A percentile compares a stretch with the other conserved stretches of the same genome.
Evolutionary conservation across 176 grass and related monocot species (phyloP).

Genomic region (Triticum urartu): DNA sequence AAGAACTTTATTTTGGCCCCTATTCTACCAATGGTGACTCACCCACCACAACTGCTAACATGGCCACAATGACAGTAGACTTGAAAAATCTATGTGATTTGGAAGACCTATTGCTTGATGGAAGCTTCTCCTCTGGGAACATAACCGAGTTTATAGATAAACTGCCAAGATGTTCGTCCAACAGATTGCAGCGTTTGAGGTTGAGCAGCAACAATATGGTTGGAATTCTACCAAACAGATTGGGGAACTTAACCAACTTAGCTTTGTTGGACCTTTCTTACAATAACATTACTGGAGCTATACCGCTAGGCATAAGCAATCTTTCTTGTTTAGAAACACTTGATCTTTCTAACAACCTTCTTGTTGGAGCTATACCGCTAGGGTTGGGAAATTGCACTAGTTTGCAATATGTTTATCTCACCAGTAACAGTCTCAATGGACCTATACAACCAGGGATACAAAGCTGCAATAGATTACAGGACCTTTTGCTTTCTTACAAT

Average conservation of each 20-base stretch:
- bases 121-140: neutral
- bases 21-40: too few relatives aligned
- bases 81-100: constrained; percentile 19
- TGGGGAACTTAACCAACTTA: neutral
- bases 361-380: too few relatives aligned
- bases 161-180: neutral
- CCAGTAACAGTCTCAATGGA: too few relatives aligned
- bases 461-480: too few relatives aligned
- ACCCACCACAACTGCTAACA: too few relatives aligned
- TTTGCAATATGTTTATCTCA: too few relatives aligned
- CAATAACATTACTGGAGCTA: neutral
- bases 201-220: neutral
- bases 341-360: too few relatives aligned
- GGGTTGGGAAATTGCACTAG: too few relatives aligned
- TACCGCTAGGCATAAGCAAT: neutral
- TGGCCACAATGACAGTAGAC: neutral
- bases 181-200: neutral
- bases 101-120: neutral
- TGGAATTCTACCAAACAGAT: neutral
- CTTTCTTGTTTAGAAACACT: neutral
- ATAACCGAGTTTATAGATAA: constrained; percentile 5
- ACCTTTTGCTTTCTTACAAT: too few relatives aligned
- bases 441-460: too few relatives aligned
- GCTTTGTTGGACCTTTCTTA: neutral
- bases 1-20: too few relatives aligned